Base-by-base conservation (phyloP, 2,329 filamentous ascomycete genomes). In the Cyphellophora europaea region DNA sequence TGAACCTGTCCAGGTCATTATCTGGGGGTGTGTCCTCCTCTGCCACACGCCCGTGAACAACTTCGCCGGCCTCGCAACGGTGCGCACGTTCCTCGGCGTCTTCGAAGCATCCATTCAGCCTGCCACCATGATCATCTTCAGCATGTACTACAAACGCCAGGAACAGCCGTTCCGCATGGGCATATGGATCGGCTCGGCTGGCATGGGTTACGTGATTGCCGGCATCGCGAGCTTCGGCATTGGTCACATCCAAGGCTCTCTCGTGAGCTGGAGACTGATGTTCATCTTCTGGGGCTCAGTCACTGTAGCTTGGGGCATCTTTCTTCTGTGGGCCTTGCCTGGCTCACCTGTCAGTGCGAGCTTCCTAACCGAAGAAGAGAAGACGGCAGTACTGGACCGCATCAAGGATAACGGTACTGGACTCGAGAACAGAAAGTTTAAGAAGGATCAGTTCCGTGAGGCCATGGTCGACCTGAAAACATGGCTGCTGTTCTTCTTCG, bases 391-490 rank as follows among this genome's bases (percentile, higher is more conserved):
- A 2, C 28, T 43, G 1, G 46, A 49, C 19, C 40, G 50, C 4
- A 27, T 53, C 19, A 45, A 41, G 19, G 38, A 42, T 6, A 52
- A 52, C 12, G 33, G 49, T 13, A 44, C 49, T 2, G 49, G 49
- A 3, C 48, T 38, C 30, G 51, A 53, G 19, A 67, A 67, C 40
- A 63, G 54, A 2, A 59, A 65, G 30, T 63, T 62, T 49, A 68
- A 68, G 40, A 42, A 49, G 11, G 46, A 48, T 3, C 66, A 69
- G 36, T 52, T 66, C 14, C 44, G 44, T 19, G 65, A 67, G 36
- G 48, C 51, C 14, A 12, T 38, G 30, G 13, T 19, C 18, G 36
- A 38, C 15, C 8, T 29, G 10, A 43, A 49, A 31, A 35, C 46
- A 3, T 51, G 45, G 48, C 37, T 51, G 17, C 33, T 49, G 19